Evolutionary conservation across 129 eudicot species (phyloP).

Genomic region (Flaveria linearis): DNA sequence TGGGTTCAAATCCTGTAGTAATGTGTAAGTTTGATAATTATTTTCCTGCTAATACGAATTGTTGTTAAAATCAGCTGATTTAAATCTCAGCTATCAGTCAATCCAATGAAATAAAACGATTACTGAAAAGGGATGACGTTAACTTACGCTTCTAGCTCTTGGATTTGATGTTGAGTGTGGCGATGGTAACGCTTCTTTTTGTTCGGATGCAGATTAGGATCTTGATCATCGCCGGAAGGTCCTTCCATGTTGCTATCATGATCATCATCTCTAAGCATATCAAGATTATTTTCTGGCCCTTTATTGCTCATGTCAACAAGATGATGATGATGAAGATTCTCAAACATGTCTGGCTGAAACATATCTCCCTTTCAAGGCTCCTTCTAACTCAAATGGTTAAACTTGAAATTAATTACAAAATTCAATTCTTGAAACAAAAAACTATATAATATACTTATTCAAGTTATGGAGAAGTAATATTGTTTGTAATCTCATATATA

Average conservation of each 20-base stretch:
- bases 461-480: constrained; percentile 19
- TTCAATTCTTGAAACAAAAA: constrained; percentile 15
- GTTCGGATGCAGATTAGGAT: constrained; percentile 78
- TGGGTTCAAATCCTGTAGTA: no score
- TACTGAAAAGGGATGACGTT: neutral
- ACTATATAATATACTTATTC: neutral
- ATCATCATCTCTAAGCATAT: constrained; percentile 71
- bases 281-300: constrained; percentile 68
- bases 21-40: no score
- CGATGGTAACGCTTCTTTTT: constrained; percentile 98
- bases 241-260: constrained; percentile 83
- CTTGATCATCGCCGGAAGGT: constrained; percentile 88
- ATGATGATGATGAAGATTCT: constrained; percentile 63
- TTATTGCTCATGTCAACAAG: constrained; percentile 60
- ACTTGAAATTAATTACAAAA: neutral
- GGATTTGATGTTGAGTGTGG: constrained; percentile 92
- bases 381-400: neutral
- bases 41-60: no score
- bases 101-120: neutral
- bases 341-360: constrained; percentile 93
- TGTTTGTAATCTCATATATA: neutral
- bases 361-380: constrained; percentile 39
- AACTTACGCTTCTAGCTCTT: constrained; percentile 85
- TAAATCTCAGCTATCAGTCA: constrained; percentile 6
- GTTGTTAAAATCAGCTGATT: neutral